These are phyloP conservation scores for Castanea crenata DNA, from an alignment of 306 rosid genomes.

Conservation along the genomic window DNA sequence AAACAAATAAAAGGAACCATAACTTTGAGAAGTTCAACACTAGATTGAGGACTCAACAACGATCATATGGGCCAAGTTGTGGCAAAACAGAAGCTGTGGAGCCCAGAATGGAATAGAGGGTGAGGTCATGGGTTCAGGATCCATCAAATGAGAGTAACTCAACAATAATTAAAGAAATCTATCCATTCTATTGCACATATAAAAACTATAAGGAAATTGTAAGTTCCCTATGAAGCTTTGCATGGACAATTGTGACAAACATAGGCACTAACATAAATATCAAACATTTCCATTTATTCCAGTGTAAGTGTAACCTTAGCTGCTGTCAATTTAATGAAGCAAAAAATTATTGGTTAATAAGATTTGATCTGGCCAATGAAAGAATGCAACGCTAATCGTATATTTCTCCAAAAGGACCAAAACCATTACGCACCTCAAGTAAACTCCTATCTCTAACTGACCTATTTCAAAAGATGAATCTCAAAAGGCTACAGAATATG, in stretches of 20 bases:
- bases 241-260: background rate
- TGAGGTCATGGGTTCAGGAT: background rate
- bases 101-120: background rate
- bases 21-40: background rate
- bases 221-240: background rate
- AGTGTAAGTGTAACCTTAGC: background rate
- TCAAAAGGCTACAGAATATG: background rate
- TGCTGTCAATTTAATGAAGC: too few species aligned
- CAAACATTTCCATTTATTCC: background rate
- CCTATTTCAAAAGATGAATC: background rate
- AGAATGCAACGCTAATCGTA: background rate
- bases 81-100: background rate
- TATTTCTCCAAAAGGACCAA: background rate
- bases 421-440: background rate
- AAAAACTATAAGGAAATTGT: background rate
- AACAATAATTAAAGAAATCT: too few species aligned
- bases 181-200: too few species aligned
- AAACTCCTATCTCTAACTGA: background rate
- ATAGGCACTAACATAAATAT: background rate
- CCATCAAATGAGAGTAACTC: background rate
- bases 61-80: background rate
- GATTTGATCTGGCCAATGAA: background rate
- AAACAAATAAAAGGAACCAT: background rate
- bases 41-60: background rate
- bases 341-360: too few species aligned